Conservation (phyloP, 257 asterid genomes). For the Knoxia roxburghii region DNA sequence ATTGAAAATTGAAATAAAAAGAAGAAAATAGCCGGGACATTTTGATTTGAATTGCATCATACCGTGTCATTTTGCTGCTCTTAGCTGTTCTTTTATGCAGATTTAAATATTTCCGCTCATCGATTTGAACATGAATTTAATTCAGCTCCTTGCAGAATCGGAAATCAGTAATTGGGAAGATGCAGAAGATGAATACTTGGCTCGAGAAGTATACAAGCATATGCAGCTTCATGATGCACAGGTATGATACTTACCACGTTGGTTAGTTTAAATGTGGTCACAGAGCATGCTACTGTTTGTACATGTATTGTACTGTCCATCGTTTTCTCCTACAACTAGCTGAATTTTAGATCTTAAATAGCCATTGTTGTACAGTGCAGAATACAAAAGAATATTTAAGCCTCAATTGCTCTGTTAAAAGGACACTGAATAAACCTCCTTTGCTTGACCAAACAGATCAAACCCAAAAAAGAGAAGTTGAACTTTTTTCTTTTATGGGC, state of each 20-base stretch:
- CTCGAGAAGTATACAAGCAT: conserved; percentile 65
- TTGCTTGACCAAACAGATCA: neutral
- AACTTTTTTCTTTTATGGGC: neutral
- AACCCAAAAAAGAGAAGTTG: neutral
- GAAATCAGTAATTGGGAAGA: conserved; percentile 64
- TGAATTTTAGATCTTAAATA: neutral
- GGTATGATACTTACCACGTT: conserved; percentile 40
- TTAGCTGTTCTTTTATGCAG: neutral
- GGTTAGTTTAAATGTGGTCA: conserved; percentile 11
- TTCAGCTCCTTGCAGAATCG: conserved; percentile 42
- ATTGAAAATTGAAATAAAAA: neutral
- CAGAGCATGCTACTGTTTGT: neutral
- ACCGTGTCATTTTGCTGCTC: neutral
- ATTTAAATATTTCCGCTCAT: conserved; percentile 8
- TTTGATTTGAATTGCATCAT: neutral
- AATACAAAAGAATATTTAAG: neutral
- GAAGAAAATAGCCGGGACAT: neutral
- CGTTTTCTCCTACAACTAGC: neutral
- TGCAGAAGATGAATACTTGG: conserved; percentile 86
- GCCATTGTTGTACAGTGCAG: neutral
- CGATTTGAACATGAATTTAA: conserved; percentile 29
- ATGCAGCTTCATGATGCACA: conserved; percentile 66
- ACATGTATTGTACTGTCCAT: neutral
- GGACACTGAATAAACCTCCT: neutral
- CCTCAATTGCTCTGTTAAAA: neutral